Conservation (phyloP, 2,329 filamentous ascomycete genomes). For the Verticillium albo-atrum region DNA sequence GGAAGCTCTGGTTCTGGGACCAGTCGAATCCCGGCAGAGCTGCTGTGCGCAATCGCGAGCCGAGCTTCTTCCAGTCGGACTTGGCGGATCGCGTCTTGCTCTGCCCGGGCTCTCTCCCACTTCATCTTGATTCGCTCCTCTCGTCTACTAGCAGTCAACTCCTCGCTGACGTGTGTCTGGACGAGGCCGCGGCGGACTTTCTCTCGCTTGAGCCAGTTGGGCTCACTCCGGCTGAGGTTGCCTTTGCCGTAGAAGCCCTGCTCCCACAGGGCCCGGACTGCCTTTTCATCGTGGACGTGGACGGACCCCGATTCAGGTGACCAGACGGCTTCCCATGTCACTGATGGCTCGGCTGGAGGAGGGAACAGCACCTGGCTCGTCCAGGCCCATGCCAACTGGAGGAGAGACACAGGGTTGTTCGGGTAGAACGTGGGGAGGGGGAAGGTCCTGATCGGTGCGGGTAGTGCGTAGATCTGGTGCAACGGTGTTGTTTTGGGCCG, state of each 20-base stretch:
- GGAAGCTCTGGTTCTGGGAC: background rate
- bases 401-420: constrained; percentile 83
- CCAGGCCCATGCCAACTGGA: constrained; percentile 76
- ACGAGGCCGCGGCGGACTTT: constrained; percentile 65
- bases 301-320: constrained; percentile 78
- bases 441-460: constrained; percentile 74
- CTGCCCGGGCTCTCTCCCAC: constrained; percentile 82
- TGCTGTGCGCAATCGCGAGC: constrained; percentile 2
- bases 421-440: constrained; percentile 86
- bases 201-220: constrained; percentile 84
- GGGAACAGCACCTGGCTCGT: constrained; percentile 67
- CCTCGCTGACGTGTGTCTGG: constrained; percentile 70
- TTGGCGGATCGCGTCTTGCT: constrained; percentile 77
- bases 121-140: constrained; percentile 82
- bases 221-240: constrained; percentile 87
- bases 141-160: constrained; percentile 70
- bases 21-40: background rate
- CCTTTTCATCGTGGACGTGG: constrained; percentile 71
- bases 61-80: constrained; percentile 48
- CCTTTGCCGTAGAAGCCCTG: constrained; percentile 98
- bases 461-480: constrained; percentile 75
- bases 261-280: constrained; percentile 84
- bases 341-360: constrained; percentile 58
- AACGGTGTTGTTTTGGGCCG: constrained; percentile 37
- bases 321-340: constrained; percentile 70